Percentiles rank a stretch among this genome's conserved stretches.
These are phyloP conservation scores for Stagonosporopsis tanaceti DNA, from an alignment of 2,329 filamentous ascomycete genomes.

Conservation along the genomic window DNA sequence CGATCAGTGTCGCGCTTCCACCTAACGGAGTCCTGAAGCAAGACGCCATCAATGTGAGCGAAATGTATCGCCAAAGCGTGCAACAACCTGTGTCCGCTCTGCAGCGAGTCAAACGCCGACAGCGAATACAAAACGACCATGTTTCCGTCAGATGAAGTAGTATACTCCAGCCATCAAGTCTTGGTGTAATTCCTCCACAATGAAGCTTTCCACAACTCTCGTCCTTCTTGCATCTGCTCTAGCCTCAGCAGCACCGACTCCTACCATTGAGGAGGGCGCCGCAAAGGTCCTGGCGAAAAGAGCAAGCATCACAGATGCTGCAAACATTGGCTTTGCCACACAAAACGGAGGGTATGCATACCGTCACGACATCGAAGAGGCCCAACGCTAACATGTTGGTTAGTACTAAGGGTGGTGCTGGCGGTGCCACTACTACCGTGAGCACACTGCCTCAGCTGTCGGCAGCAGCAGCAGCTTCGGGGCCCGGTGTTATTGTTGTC, in stretches of 20 bases:
- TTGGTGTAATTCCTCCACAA: background rate
- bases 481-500: conserved; percentile 35
- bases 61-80: conserved; percentile 1
- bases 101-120: conserved; percentile 18
- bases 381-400: background rate
- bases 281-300: conserved; percentile 22
- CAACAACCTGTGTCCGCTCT: background rate
- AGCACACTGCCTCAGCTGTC: conserved; percentile 60
- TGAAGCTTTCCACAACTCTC: conserved; percentile 24
- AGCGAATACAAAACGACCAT: conserved; percentile 8
- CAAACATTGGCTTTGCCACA: conserved; percentile 53
- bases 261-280: conserved; percentile 14
- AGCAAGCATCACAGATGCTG: conserved; percentile 27
- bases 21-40: conserved; percentile 18
- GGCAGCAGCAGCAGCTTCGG: conserved; percentile 52
- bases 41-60: conserved; percentile 15
- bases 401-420: conserved; percentile 62
- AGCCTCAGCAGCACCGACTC: conserved; percentile 26
- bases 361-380: no score
- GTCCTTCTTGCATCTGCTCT: conserved; percentile 19
- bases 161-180: background rate
- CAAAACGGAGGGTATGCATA: conserved; percentile 51
- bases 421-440: conserved; percentile 63
- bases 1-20: conserved; percentile 14
- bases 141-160: background rate